A percentile compares a stretch with the other conserved stretches of the same genome.
Evolutionary conservation across 2,329 filamentous ascomycete species (phyloP).

Genomic region (Penicillium sp.): DNA sequence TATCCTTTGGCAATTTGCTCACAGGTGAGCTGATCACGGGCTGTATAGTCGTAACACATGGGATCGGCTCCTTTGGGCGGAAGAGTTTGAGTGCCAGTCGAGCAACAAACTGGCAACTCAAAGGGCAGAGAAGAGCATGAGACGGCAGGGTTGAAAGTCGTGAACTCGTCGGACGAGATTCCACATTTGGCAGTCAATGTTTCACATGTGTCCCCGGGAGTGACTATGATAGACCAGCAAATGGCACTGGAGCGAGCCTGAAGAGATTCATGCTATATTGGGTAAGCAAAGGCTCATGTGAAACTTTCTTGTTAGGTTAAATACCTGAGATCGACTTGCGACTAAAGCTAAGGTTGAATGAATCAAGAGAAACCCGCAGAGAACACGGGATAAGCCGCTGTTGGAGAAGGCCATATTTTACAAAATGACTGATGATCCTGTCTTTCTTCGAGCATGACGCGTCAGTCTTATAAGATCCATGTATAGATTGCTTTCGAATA

Average conservation of each 20-base stretch:
- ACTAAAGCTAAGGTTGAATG: neutral
- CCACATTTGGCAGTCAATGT: neutral
- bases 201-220: neutral
- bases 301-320: neutral
- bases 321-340: neutral
- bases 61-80: neutral
- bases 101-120: conserved; percentile 2
- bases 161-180: neutral
- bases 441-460: neutral
- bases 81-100: neutral
- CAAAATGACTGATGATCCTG: neutral
- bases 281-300: neutral
- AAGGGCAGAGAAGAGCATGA: neutral
- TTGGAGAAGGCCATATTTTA: neutral
- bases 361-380: neutral
- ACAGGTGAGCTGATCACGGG: neutral
- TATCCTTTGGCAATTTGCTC: conserved; percentile 1
- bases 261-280: neutral
- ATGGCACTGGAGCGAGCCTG: neutral
- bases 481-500: neutral
- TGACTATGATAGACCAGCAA: neutral
- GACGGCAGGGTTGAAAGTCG: neutral
- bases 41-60: neutral
- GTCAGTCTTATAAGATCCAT: neutral
- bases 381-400: neutral